phyloP scores from a whole-genome alignment of 208 protist species.

The Strigomonas galati region DNA sequence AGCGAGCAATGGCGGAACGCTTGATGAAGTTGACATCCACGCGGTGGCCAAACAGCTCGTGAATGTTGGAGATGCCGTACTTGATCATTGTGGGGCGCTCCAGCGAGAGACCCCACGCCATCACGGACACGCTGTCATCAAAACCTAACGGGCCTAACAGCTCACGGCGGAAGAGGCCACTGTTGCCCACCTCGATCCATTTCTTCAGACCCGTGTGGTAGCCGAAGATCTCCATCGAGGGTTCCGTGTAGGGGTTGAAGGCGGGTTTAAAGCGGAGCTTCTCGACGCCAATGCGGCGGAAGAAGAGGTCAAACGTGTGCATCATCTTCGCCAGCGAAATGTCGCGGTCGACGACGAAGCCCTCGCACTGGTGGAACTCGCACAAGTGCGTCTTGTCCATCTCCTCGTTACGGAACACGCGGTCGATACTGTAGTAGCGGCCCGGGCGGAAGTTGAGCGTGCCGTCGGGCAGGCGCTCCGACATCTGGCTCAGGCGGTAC shows the following conservation, averaged over 20 bases:
- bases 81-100: conserved; percentile 99
- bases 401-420: conserved; percentile 99
- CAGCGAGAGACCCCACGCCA: conserved; percentile 99
- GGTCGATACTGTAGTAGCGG: conserved; percentile 99
- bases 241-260: conserved; percentile 99
- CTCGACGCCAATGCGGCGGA: conserved; percentile 95
- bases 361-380: conserved; percentile 99
- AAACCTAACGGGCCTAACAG: conserved; percentile 99
- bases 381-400: conserved; percentile 99
- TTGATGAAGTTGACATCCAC: conserved; percentile 89
- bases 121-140: conserved; percentile 95
- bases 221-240: conserved; percentile 99
- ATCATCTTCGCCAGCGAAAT: conserved; percentile 99
- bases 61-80: conserved; percentile 98
- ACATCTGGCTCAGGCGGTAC: conserved; percentile 90
- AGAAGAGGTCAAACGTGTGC: conserved; percentile 98
- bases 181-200: conserved; percentile 99
- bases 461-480: conserved; percentile 40
- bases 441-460: conserved; percentile 90
- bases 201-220: conserved; percentile 95
- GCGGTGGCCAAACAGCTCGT: conserved; percentile 98
- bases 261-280: conserved; percentile 99
- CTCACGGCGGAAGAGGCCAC: conserved; percentile 98
- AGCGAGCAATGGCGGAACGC: conserved; percentile 79
- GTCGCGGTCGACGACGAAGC: conserved; percentile 97